A percentile compares a stretch with the other conserved stretches of the same genome.
Conservation (phyloP, 805 yeast genomes). For the Metschnikowia similis region DNA sequence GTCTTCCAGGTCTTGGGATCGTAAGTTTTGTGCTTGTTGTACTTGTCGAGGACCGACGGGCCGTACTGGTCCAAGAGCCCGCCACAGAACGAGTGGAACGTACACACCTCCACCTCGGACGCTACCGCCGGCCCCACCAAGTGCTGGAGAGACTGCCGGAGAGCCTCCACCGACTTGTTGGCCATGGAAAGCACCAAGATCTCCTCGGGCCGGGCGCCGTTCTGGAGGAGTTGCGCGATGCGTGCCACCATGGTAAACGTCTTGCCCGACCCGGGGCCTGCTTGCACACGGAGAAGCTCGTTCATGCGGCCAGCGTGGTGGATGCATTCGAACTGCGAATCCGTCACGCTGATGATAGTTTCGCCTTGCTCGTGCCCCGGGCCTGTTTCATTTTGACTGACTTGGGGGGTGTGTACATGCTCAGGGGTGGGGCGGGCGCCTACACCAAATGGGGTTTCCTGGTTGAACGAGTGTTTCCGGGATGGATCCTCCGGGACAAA, state of each 20-base stretch:
- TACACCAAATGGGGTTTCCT: no score
- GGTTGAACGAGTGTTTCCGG: no score
- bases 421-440: no score
- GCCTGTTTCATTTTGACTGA: not conserved
- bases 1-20: conserved; percentile 54
- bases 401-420: no score
- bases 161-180: conserved; percentile 58
- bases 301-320: conserved; percentile 34
- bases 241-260: conserved; percentile 56
- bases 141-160: conserved; percentile 28
- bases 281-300: conserved; percentile 47
- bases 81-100: conserved; percentile 66
- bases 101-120: conserved; percentile 76
- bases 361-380: not conserved
- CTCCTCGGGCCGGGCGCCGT: conserved; percentile 44
- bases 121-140: conserved; percentile 43
- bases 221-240: conserved; percentile 43
- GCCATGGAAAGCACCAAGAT: conserved; percentile 65
- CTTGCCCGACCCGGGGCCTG: conserved; percentile 78
- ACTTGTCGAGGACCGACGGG: conserved; percentile 9
- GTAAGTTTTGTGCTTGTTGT: conserved; percentile 29
- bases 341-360: conserved; percentile 26
- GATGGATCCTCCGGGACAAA: no score
- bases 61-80: conserved; percentile 40
- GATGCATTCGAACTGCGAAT: conserved; percentile 45